Base-by-base conservation (phyloP, 1,284 basidiomycete genomes). In the Puccinia triticina region DNA sequence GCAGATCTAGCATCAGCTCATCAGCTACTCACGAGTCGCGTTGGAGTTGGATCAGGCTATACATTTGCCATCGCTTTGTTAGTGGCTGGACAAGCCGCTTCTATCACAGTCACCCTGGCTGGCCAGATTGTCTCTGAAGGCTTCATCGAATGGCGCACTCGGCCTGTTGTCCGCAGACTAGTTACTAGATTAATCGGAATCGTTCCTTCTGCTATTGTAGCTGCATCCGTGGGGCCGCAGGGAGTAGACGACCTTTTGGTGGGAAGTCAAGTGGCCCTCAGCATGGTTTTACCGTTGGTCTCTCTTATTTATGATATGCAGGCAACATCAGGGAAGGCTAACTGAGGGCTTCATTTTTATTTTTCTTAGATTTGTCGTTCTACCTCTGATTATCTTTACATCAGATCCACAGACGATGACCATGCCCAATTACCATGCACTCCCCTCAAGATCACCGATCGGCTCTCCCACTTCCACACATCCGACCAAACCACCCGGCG, bases 121-220 rank as follows among this genome's bases (percentile, higher is more conserved):
- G 96, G 96, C 0, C 90, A 98, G 88, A 92, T 95, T 66, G 93
- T 98, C 48, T 93, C 92, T 0, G 96, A 98, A 88, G 96, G 96
- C 0, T 97, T 98, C 87, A 90, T 99, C 83, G 91, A 91, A 82
- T 98, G 96, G 96, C 90, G 90, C 77, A 90, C 94, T 26, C 84
- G 94, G 92, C 93, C 95, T 16, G 89, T 94, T 67, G 85, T 93
- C 61, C 91, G 96, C 12, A 91, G 96, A 11, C 87, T 96, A 4
- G 85, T 95, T 75, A 99, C 96, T 0, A 92, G 96, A 7, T 88
- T 92, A 10, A 89, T 98, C 32, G 92, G 93, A 4, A 91, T 98
- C 50, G 89, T 97, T n/a, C 96, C 96, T 0, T 92, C 94, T 16
- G 90, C 95, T 86, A 89, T 90, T 2, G 92, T 98, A 55, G 94